phyloP scores from a whole-genome alignment of 495 filamentous ascomycete species.

The Penicillium alfredii region DNA sequence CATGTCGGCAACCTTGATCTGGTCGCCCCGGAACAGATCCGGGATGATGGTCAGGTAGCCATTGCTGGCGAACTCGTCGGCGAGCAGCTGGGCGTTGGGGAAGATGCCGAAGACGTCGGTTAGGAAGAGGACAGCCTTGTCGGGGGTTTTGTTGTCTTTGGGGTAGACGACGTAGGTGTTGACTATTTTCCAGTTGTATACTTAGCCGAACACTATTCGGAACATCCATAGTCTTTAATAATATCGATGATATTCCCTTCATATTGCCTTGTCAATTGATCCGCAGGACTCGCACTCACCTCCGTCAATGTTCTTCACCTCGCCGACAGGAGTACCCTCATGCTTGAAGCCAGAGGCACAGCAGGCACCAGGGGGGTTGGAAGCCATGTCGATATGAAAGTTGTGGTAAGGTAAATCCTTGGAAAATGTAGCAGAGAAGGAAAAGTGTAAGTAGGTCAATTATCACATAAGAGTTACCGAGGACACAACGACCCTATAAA shows the following conservation, averaged over 20 bases:
- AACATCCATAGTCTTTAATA: too few species aligned
- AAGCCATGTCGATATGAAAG: constrained; percentile 43
- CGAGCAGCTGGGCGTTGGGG: constrained; percentile 72
- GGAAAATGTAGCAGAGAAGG: neutral
- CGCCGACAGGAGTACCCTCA: constrained; percentile 38
- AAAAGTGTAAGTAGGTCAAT: too few species aligned
- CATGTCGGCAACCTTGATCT: constrained; percentile 49
- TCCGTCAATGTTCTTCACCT: constrained; percentile 36
- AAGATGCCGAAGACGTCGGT: constrained; percentile 69
- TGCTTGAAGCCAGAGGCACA: constrained; percentile 52
- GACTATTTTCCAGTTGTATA: too few species aligned
- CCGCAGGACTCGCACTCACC: too few species aligned
- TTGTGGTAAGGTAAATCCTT: neutral
- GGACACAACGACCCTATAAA: too few species aligned
- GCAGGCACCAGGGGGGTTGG: constrained; percentile 50
- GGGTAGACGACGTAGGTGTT: constrained; percentile 39
- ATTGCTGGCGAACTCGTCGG: constrained; percentile 76
- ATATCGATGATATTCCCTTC: too few species aligned
- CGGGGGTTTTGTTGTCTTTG: constrained; percentile 35
- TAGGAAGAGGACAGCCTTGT: constrained; percentile 43
- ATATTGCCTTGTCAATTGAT: too few species aligned
- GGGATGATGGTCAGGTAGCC: constrained; percentile 73
- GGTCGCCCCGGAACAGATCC: constrained; percentile 72
- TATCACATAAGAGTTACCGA: too few species aligned
- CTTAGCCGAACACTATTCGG: too few species aligned